Base-by-base conservation (phyloP, 2,329 filamentous ascomycete genomes). In the Aspergillus tamarii region DNA sequence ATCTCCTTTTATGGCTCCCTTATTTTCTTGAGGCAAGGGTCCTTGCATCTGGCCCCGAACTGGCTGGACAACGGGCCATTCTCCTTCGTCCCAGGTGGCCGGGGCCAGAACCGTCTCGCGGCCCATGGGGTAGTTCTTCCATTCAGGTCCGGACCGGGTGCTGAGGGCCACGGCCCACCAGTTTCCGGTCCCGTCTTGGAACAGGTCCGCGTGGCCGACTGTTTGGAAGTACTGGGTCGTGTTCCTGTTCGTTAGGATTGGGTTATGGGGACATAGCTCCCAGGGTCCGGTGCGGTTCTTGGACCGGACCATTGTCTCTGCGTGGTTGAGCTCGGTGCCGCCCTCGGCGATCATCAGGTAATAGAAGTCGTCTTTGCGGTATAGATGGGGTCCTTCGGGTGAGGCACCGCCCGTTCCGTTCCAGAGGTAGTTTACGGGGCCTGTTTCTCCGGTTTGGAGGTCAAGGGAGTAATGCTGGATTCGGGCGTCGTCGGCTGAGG, bases 161-260 rank as follows among this genome's bases (percentile, higher is more conserved):
- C 81, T 76, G 2, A 87, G 72, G 1, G 79, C 78, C 9, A 82
- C 75, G 0, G 78, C 81, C 84, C 84, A 86, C 85, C 85, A 87
- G 30, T 83, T 81, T 0, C 82, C 83, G 0, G 67, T 46, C 0
- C 64, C 64, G 65, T 87, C 85, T 57, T 85, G 80, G 64, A 88
- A 86, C 3, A 87, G 65, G 66, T 88, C 85, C 0, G 82, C 82
- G 61, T 88, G 86, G 0, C 86, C 85, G 0, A 86, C 80, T 0
- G 84, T 84, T 64, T 87, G 84, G 65, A 73, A 76, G 62, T 79
- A 80, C 32, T 75, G 66, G 0, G 73, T 73, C 0, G 76, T 73
- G 21, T 75, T 73, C 53, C 69, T 72, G n/a, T 76, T 77, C 0
- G 80, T 78, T 19, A 82, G 66, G 8, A 82, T 74, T 9, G 78